Conservation (phyloP, 2,329 filamentous ascomycete species). For the Sclerotinia spermophila region DNA sequence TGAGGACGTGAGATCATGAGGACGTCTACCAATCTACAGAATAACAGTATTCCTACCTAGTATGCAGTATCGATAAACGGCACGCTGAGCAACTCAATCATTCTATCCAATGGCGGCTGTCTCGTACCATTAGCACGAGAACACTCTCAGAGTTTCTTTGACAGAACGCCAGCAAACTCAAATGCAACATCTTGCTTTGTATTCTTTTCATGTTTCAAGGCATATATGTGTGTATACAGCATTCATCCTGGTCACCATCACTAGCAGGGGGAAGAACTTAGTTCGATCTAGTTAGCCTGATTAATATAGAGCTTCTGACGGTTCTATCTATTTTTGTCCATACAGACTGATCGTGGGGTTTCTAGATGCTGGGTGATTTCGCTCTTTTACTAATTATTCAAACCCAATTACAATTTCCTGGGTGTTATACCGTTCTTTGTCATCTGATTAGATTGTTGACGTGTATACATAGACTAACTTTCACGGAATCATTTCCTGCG, state of each 20-base stretch:
- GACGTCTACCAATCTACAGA: neutral
- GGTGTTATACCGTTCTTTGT: no score
- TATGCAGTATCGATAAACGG: neutral
- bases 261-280: neutral
- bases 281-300: neutral
- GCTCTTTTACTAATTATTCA: neutral
- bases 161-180: neutral
- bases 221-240: neutral
- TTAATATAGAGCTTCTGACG: neutral
- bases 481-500: neutral
- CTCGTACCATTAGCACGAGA: neutral
- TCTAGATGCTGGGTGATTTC: neutral
- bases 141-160: neutral
- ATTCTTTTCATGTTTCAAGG: neutral
- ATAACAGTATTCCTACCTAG: neutral
- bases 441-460: neutral
- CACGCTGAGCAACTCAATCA: neutral
- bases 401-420: neutral
- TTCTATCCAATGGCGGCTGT: neutral
- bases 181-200: neutral
- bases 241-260: neutral
- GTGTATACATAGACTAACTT: neutral
- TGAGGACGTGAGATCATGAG: neutral
- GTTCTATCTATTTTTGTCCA: neutral
- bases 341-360: neutral